Conservation (phyloP, 192 early-diverging fungal species). For the Coemansia sp. region DNA sequence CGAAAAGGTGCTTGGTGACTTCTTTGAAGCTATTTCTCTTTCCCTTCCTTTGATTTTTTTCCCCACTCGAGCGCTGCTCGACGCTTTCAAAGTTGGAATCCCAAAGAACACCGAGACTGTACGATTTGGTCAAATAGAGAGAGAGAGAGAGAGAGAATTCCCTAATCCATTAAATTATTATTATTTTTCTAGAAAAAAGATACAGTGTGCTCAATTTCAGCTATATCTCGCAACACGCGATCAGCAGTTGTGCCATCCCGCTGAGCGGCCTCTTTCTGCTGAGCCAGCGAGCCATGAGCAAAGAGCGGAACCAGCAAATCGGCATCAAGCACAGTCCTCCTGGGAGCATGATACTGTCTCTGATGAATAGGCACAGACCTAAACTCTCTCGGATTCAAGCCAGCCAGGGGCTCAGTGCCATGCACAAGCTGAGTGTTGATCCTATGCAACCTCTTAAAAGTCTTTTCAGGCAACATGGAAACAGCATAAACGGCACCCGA, state of each 20-base stretch:
- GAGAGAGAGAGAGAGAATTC: too few species aligned
- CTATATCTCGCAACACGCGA: slow-evolving; percentile 61
- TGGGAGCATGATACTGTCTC: slow-evolving; percentile 72
- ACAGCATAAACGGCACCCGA: slow-evolving; percentile 26
- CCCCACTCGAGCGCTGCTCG: too few species aligned
- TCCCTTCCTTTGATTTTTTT: too few species aligned
- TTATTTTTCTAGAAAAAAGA: slow-evolving; percentile 14
- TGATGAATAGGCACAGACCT: slow-evolving; percentile 64
- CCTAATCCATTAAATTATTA: too few species aligned
- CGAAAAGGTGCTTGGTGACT: too few species aligned
- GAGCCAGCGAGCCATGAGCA: slow-evolving; percentile 63
- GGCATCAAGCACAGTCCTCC: slow-evolving; percentile 82
- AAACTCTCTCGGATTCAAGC: slow-evolving; percentile 91
- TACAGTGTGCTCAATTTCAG: slow-evolving; percentile 24
- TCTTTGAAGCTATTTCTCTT: too few species aligned
- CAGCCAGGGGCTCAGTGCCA: slow-evolving; percentile 79
- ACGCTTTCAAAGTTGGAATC: too few species aligned
- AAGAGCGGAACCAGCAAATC: slow-evolving; percentile 77
- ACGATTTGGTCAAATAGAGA: too few species aligned
- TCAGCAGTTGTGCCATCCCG: slow-evolving; percentile 86
- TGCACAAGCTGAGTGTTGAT: slow-evolving; percentile 87
- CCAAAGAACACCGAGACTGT: too few species aligned
- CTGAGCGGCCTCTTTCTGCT: slow-evolving; percentile 87
- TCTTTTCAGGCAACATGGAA: slow-evolving; percentile 81
- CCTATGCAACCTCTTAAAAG: slow-evolving; percentile 86